Base-by-base conservation (phyloP, 441 rosid species). In the Adansonia grandidieri region DNA sequence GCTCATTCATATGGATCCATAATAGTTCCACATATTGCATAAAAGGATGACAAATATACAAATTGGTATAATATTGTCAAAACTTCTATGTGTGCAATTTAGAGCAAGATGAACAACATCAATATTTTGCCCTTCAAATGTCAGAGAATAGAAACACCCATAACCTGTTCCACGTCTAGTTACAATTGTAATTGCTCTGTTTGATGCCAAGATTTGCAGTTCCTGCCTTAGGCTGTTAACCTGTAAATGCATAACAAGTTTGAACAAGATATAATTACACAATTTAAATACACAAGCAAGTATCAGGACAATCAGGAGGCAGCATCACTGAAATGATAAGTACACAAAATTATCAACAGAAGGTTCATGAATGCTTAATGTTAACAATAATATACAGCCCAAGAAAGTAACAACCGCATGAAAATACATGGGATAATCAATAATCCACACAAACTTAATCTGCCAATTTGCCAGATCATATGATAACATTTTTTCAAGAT, bases 161-260 rank as follows among this genome's bases (percentile, higher is more conserved):
- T 61, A 76, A 96, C 98, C 96, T 90, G 89, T 80, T 81, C 94
- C 91, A 81, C 81, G 84, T 58, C 92, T 80, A 79, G 96, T 90
- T 75, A 94, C 84, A 71, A 96, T 93, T 6, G 94, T 93, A 65
- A 94, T 71, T 68, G 96, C 85, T 80, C 93, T 84, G 79, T 79
- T 90, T 75, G 95, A 82, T 9, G 88, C 77, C 79, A 96, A 71
- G 63, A 85, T 60, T 81, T 85, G 89, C 82, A 94, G 82, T 82
- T 94, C 95, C 84, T 89, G 84, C 67, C 93, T 87, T 17, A 96
- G 86, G 81, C 86, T 92, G 79, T 86, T 82, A 70, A 96, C 98
- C 99, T 96, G 86, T 19, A 81, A 75, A 81, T 73, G 72, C 14
- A n/a, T 9, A 73, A 73, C 22, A 84, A 42, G 68, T 42, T 74